Evolutionary conservation across 495 filamentous ascomycete genomes (phyloP).

Genomic region (Penicillium paxilli): DNA sequence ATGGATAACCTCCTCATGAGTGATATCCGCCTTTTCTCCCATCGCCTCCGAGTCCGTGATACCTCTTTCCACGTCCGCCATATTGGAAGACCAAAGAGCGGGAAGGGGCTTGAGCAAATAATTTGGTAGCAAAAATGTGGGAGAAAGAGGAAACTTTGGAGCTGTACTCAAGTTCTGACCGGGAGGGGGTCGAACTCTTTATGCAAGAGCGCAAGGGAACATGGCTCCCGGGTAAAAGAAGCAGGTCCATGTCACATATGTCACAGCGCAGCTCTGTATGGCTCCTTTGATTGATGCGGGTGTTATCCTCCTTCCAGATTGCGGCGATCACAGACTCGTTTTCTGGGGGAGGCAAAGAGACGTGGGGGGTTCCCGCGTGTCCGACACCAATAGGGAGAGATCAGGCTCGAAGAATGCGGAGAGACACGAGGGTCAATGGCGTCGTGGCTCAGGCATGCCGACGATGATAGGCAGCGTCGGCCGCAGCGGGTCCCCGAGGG

Average conservation of each 20-base stretch:
- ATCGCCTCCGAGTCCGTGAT: slow-evolving; percentile 41
- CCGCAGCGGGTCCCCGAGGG: slow-evolving; percentile 6
- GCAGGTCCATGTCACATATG: neutral
- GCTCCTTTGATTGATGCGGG: neutral
- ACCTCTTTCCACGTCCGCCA: slow-evolving; percentile 17
- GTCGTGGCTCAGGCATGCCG: slow-evolving; percentile 1
- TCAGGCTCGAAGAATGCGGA: neutral
- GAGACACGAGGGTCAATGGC: slow-evolving; percentile 7
- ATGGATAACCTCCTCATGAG: slow-evolving; percentile 45
- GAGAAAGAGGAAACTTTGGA: neutral
- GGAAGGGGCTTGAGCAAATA: neutral
- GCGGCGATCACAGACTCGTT: slow-evolving; percentile 6
- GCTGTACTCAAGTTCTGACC: neutral
- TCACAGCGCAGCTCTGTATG: neutral
- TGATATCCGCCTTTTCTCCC: slow-evolving; percentile 37
- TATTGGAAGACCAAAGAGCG: slow-evolving; percentile 4
- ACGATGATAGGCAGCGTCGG: slow-evolving; percentile 7
- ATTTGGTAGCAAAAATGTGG: neutral
- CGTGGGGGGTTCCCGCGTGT: slow-evolving; percentile 10
- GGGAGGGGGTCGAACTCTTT: neutral
- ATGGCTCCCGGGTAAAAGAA: neutral
- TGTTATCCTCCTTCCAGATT: neutral
- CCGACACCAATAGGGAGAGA: neutral
- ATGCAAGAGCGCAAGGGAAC: neutral
- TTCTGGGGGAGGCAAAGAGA: slow-evolving; percentile 3